Evolutionary conservation across 2,329 filamentous ascomycete species (phyloP), one percentile per base, ranked within the genome.

Genomic region (Penicillium expansum): DNA sequence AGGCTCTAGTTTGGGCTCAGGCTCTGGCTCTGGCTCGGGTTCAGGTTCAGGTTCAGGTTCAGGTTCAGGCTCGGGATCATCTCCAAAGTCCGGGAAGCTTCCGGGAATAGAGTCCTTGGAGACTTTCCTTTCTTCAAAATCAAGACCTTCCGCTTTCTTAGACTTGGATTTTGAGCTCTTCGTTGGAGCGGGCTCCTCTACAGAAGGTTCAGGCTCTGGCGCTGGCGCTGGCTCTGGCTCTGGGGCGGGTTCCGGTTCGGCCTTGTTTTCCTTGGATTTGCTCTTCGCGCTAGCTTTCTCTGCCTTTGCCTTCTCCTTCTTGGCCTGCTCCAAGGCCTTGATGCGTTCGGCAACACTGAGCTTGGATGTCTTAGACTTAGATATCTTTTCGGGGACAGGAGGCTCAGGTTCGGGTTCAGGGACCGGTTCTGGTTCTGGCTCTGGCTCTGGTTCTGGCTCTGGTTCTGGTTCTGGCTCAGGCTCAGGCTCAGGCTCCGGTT

Each of bases 271-370:
- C 41, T 65, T 65, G 43, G 67, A 60, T 62, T 74, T 72, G 58
- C 66, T 71, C 62, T 73, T 74, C 8, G n/a, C 10, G 60, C 70
- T 71, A 37, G 68, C 65, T 35, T 70, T 66, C 63, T 74, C 73
- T 29, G 71, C 69, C 66, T 76, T 77, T 35, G 67, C 65, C 54
- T 74, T 74, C 48, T 73, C 70, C 59, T 75, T 77, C 54, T 71
- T 73, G 42, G 58, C 66, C 55, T 73, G 68, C 56, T 80, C 79
- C 37, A 81, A 70, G 24, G 69, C 69, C 60, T 76, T 83, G 71
- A 85, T 80, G 62, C 79, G 79, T 62, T 85, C 83, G 16, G 80
- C 77, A 41, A 85, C 75, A 48, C 76, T 80, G 14, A 76, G 72
- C 62, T 77, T 79, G 47, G 65, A 70, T 22, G 72, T 57, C 65